These are phyloP conservation scores for Cryptococcus sp. DNA, from an alignment of 1,284 basidiomycete species.

Conservation along the genomic window DNA sequence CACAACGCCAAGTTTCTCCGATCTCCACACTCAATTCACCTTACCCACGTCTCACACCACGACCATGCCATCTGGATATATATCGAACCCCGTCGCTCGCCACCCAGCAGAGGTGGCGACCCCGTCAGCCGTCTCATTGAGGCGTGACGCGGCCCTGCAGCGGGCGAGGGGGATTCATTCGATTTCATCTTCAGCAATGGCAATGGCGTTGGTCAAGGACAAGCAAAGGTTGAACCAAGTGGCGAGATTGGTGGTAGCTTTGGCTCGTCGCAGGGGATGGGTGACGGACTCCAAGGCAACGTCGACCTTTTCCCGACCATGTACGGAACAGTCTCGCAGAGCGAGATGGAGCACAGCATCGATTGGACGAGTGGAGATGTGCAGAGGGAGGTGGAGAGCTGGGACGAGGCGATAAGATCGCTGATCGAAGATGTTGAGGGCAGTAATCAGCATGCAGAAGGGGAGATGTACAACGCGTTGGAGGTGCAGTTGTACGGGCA, in stretches of 20 bases:
- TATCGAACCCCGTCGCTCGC: slow-evolving; percentile 47
- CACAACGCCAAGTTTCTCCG: slow-evolving; percentile 14
- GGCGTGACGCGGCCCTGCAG: slow-evolving; percentile 49
- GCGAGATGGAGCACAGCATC: slow-evolving; percentile 20
- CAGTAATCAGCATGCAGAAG: slow-evolving; percentile 1
- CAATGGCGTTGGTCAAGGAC: slow-evolving; percentile 25
- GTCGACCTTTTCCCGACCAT: slow-evolving; percentile 7
- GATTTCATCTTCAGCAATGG: slow-evolving; percentile 24
- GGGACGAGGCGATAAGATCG: slow-evolving; percentile 39
- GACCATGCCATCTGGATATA: slow-evolving; percentile 14
- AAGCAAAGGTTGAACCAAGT: slow-evolving; percentile 30
- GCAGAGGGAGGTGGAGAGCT: slow-evolving; percentile 17
- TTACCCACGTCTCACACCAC: slow-evolving; percentile 5
- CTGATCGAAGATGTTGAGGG: slow-evolving; percentile 34
- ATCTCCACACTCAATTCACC: slow-evolving; percentile 11
- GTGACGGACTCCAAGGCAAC: slow-evolving; percentile 19
- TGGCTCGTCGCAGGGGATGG: slow-evolving; percentile 45
- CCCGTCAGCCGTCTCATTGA: slow-evolving; percentile 22
- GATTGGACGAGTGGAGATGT: slow-evolving; percentile 10
- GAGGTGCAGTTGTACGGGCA: slow-evolving; percentile 9
- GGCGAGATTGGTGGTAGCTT: slow-evolving; percentile 42
- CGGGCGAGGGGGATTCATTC: slow-evolving; percentile 48
- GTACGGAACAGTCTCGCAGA: slow-evolving; percentile 7
- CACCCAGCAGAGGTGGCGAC: slow-evolving; percentile 54
- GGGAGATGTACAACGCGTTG: slow-evolving; percentile 6